Base-by-base conservation (phyloP, 257 asterid genomes). In the Ajuga chamaepitys region DNA sequence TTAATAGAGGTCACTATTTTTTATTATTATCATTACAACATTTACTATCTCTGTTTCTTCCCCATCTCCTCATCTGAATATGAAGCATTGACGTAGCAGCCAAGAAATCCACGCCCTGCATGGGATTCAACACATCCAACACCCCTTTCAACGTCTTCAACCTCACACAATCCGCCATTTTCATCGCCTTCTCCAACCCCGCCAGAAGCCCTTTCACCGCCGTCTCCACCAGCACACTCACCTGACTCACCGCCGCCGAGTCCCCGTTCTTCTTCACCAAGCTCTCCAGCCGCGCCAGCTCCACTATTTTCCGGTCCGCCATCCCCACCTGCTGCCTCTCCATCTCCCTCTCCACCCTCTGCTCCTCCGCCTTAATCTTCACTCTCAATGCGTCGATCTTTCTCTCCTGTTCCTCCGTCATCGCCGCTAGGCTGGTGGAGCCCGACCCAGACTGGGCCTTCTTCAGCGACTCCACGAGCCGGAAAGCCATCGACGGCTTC, bases 151-250 rank as follows among this genome's bases (percentile, higher is more conserved):
- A 25, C 2, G 89, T 66, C 80, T 77, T 79, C 16, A 88, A 70
- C 75, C 96, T 77, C 18, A 75, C 90, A 11, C 89, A 88, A 40
- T 88, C 95, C 0, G 85, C 92, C 95, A 82, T 86, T 59, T 84
- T 88, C 89, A 88, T 79, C 59, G 81, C 89, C 22, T 48, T 79
- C 70, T 88, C 89, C 38, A 88, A 26, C 5, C 88, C 81, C 3
- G 10, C 67, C 61, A 79, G 1, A 56, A 77, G 1, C 58, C 72
- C 81, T 14, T 41, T 76, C 50, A 83, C 5, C 22, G 91, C 85
- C 64, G 51, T 71, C 26, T 69, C 87, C 51, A 74, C 86, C 79
- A 59, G 1, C 17, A 25, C 74, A n/a, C 20, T 21, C 35, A 55
- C 67, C 59, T 16, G 51, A 4, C 65, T 75, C 53, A 20, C 9